Conservation (phyloP, 495 filamentous ascomycete species). For the Hypomontagnella monticulosa region DNA sequence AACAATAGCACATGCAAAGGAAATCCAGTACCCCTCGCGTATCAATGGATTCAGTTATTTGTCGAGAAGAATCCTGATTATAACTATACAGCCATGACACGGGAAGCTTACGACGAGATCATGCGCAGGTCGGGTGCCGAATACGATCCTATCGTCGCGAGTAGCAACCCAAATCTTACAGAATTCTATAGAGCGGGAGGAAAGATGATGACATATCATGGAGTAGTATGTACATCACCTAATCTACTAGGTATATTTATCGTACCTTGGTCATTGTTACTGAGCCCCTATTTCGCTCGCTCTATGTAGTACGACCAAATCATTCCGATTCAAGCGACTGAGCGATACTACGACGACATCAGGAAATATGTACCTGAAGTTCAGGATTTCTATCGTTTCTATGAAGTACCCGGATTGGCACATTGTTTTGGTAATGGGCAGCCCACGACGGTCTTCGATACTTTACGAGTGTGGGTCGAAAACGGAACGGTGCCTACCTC, state of each 20-base stretch:
- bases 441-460: conserved; percentile 38
- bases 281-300: neutral
- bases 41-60: conserved; percentile 32
- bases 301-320: conserved; percentile 32
- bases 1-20: conserved; percentile 22
- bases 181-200: conserved; percentile 50
- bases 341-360: conserved; percentile 44
- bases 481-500: conserved; percentile 44
- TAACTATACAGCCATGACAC: conserved; percentile 25
- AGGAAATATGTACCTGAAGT: conserved; percentile 17
- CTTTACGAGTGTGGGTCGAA: conserved; percentile 50
- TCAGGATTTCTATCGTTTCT: conserved; percentile 46
- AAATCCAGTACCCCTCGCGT: neutral
- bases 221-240: conserved; percentile 39
- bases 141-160: conserved; percentile 48
- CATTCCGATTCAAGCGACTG: conserved; percentile 38
- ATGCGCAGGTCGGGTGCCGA: conserved; percentile 41
- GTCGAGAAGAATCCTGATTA: conserved; percentile 38
- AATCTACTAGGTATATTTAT: neutral
- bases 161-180: conserved; percentile 53
- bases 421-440: conserved; percentile 48
- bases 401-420: conserved; percentile 45
- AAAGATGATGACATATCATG: conserved; percentile 60
- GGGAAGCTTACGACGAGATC: conserved; percentile 37
- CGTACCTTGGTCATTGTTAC: neutral